Base-by-base conservation (phyloP, 805 yeast genomes). In the Saturnispora halmiae region DNA sequence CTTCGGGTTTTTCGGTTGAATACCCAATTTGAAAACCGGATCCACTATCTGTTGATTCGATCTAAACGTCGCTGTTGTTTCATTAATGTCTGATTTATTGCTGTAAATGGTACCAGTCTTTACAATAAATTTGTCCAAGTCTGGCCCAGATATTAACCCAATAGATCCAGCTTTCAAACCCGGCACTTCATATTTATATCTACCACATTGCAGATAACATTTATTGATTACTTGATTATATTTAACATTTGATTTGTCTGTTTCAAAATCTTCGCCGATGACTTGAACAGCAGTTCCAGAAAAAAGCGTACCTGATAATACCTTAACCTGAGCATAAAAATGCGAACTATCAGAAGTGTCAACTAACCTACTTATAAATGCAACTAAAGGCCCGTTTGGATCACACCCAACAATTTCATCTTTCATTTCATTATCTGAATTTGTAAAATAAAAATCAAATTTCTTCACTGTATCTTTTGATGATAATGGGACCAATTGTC, bases 1-100 rank as follows among this genome's bases (percentile, higher is more conserved):
- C 0, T 83, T 70, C 0, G 96, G 95, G 21, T 72, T 67, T 13
- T 71, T 67, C 0, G 96, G 94, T 53, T 87, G 94, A 15, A 90
- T 72, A 1, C 94, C 87, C 3, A 90, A 73, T 52, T 86, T 85
- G 51, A 84, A 75, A 2, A 82, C 77, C 0, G 94, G 76, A 36
- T 67, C 63, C 6, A 65, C 58, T 3, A 77, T 56, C 44, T 66
- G 69, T 34, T 69, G 67, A 13, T 73, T 51, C 0, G 69, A 65
- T 35, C 56, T 63, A 46, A 71, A 66, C n/a, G 59, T 56, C 10
- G 55, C 52, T n/a, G 40, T 35, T 9, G 13, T n/a, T 16, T 9
- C 21, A 8, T 30, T 10, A 9, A 21, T 36, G 2, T 36, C 36
- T 3, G 55, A 55, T 3, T 54, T 43, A 4, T 41, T 34, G 7